phyloP scores from a whole-genome alignment of 352 stramenopile species.

The Phytophthora pseudosyringae region DNA sequence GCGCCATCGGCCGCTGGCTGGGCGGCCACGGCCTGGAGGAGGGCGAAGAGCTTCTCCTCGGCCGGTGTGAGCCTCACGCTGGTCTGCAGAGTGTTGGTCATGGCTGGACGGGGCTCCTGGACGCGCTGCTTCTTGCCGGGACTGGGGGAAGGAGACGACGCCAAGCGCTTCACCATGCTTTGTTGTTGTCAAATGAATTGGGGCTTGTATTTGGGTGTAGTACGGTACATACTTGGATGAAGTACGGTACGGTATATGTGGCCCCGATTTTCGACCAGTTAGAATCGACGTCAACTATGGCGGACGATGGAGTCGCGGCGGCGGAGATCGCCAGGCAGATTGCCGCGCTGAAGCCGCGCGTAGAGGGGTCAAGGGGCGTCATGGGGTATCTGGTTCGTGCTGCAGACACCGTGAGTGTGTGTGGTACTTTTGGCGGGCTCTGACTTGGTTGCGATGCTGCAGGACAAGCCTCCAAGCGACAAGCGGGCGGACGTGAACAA shows the following conservation, averaged over 20 bases:
- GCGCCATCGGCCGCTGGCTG: constrained; percentile 53
- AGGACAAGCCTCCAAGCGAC: constrained; percentile 29
- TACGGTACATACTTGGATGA: neutral
- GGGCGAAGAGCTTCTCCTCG: constrained; percentile 69
- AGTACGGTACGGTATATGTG: too few species aligned
- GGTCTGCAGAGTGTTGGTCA: constrained; percentile 16
- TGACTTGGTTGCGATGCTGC: constrained; percentile 4
- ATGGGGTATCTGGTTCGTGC: constrained; percentile 59
- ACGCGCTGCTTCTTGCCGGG: constrained; percentile 43
- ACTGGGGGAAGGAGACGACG: constrained; percentile 13
- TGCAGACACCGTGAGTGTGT: neutral
- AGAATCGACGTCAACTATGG: constrained; percentile 11
- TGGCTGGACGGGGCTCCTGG: neutral
- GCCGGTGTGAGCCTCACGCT: constrained; percentile 44
- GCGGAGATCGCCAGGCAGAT: constrained; percentile 50
- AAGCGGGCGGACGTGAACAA: constrained; percentile 74
- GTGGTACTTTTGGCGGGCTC: neutral
- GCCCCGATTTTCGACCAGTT: constrained; percentile 15
- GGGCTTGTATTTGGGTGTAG: neutral
- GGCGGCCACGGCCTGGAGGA: constrained; percentile 64
- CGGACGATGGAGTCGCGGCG: constrained; percentile 34
- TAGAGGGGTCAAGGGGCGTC: constrained; percentile 46
- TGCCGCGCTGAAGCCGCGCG: constrained; percentile 35
- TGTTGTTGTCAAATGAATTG: neutral
- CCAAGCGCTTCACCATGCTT: constrained; percentile 36